Evolutionary conservation across 768 basidiomycete species (phyloP).

Genomic region (Leccinum olivaceopallidum): DNA sequence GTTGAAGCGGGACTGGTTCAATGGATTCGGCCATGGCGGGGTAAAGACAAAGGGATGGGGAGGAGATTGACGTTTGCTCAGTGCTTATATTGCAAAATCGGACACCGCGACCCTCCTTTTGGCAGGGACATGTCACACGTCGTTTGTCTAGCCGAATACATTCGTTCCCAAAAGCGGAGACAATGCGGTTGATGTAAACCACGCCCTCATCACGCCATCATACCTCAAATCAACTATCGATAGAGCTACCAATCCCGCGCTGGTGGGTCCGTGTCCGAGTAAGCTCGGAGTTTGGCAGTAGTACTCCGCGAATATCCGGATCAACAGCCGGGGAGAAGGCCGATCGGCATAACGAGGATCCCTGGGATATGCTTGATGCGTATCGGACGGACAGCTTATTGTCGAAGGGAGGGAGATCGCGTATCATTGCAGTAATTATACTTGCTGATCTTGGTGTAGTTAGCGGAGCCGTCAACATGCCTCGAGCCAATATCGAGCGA

Average conservation of each 20-base stretch:
- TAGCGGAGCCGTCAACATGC: neutral
- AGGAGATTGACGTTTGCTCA: neutral
- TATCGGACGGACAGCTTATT: neutral
- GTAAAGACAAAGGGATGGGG: neutral
- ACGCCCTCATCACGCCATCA: neutral
- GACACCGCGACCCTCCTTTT: constrained; percentile 18
- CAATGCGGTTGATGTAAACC: constrained; percentile 20
- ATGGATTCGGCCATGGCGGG: constrained; percentile 42
- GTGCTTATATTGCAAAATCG: constrained; percentile 19
- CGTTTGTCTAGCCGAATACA: constrained; percentile 3
- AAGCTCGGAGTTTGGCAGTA: neutral
- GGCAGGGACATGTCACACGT: constrained; percentile 14
- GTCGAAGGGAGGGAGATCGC: neutral
- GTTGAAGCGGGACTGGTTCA: constrained; percentile 49
- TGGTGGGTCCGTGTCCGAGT: neutral
- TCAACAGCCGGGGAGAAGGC: neutral
- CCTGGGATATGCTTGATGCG: neutral
- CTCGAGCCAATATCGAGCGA: neutral
- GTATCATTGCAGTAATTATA: neutral
- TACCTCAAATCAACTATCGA: neutral
- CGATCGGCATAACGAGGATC: neutral
- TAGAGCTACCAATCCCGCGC: neutral
- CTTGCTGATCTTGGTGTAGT: neutral
- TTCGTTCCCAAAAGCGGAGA: constrained; percentile 16
- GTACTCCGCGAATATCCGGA: neutral